A percentile compares a stretch with the other conserved stretches of the same genome.
phyloP scores from a whole-genome alignment of 345 rosid genomes.

The Rhodamnia rubescens region DNA sequence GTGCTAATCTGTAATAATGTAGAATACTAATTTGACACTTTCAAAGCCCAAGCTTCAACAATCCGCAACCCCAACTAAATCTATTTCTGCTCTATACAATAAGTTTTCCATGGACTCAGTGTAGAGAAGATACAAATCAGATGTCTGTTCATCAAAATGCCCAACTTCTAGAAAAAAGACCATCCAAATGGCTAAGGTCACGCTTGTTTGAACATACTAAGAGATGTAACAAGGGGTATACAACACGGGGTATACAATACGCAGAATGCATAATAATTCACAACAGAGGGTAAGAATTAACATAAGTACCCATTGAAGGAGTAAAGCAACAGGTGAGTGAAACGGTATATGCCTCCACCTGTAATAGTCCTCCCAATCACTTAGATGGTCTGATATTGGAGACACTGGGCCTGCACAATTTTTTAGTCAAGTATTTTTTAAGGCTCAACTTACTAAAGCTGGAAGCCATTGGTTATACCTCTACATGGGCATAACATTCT shows the following conservation, averaged over 20 bases:
- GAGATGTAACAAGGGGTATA: not conserved
- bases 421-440: not conserved
- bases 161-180: not conserved
- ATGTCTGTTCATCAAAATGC: not conserved
- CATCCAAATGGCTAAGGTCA: not conserved
- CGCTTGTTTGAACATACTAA: not conserved
- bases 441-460: not conserved
- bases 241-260: not conserved
- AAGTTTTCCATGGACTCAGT: not conserved
- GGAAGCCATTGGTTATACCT: slow-evolving; percentile 23
- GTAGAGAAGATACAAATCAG: not conserved
- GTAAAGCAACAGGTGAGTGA: slow-evolving; percentile 72
- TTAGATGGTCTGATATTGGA: slow-evolving; percentile 20
- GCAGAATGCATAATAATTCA: not conserved
- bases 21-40: not conserved
- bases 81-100: not conserved
- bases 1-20: not conserved
- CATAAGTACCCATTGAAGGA: slow-evolving; percentile 79
- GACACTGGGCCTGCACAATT: slow-evolving; percentile 40
- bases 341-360: slow-evolving; percentile 75
- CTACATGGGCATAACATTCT: slow-evolving; percentile 58
- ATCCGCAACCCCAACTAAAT: not conserved
- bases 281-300: not conserved
- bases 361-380: slow-evolving; percentile 58
- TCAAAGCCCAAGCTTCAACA: not conserved